Conservation (phyloP, 2,329 filamentous ascomycete species). For the Parastagonospora nodorum region DNA sequence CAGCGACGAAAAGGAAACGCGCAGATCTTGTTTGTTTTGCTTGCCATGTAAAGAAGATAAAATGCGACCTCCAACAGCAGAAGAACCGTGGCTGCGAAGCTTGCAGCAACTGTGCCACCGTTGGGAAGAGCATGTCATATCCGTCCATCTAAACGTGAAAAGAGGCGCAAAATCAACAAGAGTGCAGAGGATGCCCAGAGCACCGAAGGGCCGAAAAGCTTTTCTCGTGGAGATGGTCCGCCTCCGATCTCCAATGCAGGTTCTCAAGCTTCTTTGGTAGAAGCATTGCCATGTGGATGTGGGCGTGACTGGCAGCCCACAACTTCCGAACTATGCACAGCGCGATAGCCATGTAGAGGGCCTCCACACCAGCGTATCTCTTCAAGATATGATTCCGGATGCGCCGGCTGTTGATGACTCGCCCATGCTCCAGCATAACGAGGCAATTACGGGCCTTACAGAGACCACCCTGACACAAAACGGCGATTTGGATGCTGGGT, state of each 20-base stretch:
- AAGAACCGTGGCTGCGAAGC: conserved; percentile 12
- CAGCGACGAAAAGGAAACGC: conserved; percentile 20
- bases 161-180: conserved; percentile 11
- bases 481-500: conserved; percentile 23
- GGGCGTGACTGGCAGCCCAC: not conserved
- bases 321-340: not conserved
- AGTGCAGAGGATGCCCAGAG: not conserved
- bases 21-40: conserved; percentile 24
- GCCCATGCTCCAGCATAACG: conserved; percentile 4
- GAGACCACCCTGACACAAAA: conserved; percentile 20
- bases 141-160: conserved; percentile 22
- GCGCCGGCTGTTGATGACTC: conserved; percentile 1
- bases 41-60: conserved; percentile 27
- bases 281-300: not conserved
- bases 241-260: conserved; percentile 11
- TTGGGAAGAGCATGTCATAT: conserved; percentile 15
- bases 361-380: conserved; percentile 3
- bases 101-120: conserved; percentile 17
- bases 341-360: not conserved
- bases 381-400: conserved; percentile 7
- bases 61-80: conserved; percentile 21
- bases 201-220: not conserved
- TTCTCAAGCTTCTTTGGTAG: conserved; percentile 1
- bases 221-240: conserved; percentile 15
- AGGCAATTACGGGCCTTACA: conserved; percentile 8